A percentile compares a stretch with the other conserved stretches of the same genome.
Conservation (phyloP, 2,329 filamentous ascomycete species). For the Pseudopithomyces maydicus region DNA sequence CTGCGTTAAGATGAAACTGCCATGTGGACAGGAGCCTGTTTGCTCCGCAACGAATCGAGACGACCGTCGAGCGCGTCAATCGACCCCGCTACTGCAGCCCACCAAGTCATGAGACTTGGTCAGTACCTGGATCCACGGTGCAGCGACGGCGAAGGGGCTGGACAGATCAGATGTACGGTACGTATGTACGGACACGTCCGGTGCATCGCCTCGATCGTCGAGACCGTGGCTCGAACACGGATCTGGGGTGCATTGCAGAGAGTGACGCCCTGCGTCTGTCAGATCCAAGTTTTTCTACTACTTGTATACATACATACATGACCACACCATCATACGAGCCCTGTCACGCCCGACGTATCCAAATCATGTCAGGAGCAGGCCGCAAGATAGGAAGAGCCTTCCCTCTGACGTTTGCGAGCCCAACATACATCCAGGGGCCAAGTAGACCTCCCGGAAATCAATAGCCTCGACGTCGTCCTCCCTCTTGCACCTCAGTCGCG, state of each 20-base stretch:
- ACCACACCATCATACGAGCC: conserved; percentile 22
- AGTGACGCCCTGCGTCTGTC: conserved; percentile 10
- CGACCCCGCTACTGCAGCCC: conserved; percentile 8
- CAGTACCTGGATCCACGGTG: conserved; percentile 14
- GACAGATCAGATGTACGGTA: conserved; percentile 8
- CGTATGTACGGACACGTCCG: conserved; percentile 8
- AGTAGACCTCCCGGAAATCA: too few species aligned
- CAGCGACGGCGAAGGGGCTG: conserved; percentile 8
- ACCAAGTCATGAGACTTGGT: conserved; percentile 23
- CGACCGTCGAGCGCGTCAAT: conserved; percentile 9
- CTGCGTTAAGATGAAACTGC: conserved; percentile 22
- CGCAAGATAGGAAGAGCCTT: not conserved
- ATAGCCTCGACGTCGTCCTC: too few species aligned
- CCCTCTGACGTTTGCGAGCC: too few species aligned
- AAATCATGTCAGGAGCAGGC: conserved; percentile 8
- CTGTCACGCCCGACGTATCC: conserved; percentile 18
- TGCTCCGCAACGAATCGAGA: conserved; percentile 3
- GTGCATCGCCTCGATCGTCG: conserved; percentile 1
- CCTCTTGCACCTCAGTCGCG: too few species aligned
- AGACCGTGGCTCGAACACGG: conserved; percentile 2
- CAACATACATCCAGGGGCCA: too few species aligned
- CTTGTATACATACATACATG: conserved; percentile 27
- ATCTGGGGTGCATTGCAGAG: conserved; percentile 24
- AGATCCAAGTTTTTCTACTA: conserved; percentile 10
- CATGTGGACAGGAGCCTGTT: conserved; percentile 3